Conservation (phyloP, 345 rosid genomes). For the Syzygium oleosum region DNA sequence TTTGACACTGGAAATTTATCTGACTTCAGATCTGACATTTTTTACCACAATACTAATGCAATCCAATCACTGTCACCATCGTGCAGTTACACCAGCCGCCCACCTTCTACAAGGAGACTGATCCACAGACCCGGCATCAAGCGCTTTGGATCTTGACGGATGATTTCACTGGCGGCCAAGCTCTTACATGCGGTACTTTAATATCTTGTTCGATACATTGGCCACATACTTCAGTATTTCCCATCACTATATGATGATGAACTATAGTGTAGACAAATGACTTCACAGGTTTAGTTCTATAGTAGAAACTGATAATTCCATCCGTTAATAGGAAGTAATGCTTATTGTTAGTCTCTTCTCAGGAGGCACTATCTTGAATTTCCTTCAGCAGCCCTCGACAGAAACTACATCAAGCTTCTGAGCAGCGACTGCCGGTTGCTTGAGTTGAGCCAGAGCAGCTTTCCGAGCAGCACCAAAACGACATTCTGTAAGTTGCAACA, state of each 20-base stretch:
- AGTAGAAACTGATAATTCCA: too few relatives aligned
- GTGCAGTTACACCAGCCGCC: slow-evolving; percentile 14
- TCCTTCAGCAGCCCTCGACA: slow-evolving; percentile 35
- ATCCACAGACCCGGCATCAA: slow-evolving; percentile 14
- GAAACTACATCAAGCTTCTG: slow-evolving; percentile 36
- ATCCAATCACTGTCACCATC: not conserved
- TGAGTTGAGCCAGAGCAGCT: slow-evolving; percentile 10
- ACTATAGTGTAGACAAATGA: not conserved
- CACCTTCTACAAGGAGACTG: not conserved
- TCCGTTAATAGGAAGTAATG: not conserved
- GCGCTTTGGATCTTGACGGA: not conserved
- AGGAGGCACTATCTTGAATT: slow-evolving; percentile 50
- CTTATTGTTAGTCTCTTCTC: not conserved
- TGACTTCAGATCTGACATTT: not conserved
- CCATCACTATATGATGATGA: not conserved
- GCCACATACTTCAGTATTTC: not conserved
- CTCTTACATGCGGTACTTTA: slow-evolving; percentile 2
- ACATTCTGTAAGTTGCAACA: too few relatives aligned
- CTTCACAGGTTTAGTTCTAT: not conserved
- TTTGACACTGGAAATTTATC: not conserved
- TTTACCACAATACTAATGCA: not conserved
- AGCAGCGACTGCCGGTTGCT: slow-evolving; percentile 24
- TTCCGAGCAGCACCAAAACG: not conserved
- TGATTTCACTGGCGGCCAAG: slow-evolving; percentile 17
- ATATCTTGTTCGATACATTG: not conserved